phyloP scores from a whole-genome alignment of 2,329 filamentous ascomycete genomes.

The Fusarium sp. region DNA sequence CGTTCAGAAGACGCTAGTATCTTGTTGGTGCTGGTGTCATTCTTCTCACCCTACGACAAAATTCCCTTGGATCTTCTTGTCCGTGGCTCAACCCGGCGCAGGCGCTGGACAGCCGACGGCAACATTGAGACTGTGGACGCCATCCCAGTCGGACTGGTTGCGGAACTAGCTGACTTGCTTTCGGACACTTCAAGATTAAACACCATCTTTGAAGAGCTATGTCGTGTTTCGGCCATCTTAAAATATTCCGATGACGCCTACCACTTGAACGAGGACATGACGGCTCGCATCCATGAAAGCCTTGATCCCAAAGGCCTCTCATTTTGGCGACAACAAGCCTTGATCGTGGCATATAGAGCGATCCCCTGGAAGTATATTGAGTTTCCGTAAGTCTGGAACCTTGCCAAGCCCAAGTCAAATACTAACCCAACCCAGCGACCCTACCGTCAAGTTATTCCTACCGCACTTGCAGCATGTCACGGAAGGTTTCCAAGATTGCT shows the following conservation, averaged over 20 bases:
- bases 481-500: conserved; percentile 26
- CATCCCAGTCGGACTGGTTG: conserved; percentile 40
- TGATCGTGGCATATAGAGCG: conserved; percentile 33
- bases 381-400: conserved; percentile 29
- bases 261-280: conserved; percentile 32
- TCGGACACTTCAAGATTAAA: conserved; percentile 20
- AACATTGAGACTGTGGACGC: conserved; percentile 43
- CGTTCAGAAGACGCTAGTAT: conserved; percentile 34
- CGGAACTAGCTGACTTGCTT: conserved; percentile 19
- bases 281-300: conserved; percentile 20
- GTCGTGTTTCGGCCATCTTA: conserved; percentile 14
- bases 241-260: conserved; percentile 27
- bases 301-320: conserved; percentile 19
- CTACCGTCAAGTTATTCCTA: conserved; percentile 27
- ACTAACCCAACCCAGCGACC: conserved; percentile 20
- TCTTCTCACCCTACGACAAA: conserved; percentile 33
- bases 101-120: conserved; percentile 33
- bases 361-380: conserved; percentile 40
- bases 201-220: conserved; percentile 24
- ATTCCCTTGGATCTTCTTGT: conserved; percentile 34
- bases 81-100: conserved; percentile 39
- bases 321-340: conserved; percentile 34
- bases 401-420: conserved; percentile 12
- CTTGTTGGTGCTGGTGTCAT: conserved; percentile 34
- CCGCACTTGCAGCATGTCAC: conserved; percentile 33